Evolutionary conservation across 2,329 filamentous ascomycete genomes (phyloP), one percentile per base, ranked within the genome.

Genomic region (Hypoxylon rubiginosum): DNA sequence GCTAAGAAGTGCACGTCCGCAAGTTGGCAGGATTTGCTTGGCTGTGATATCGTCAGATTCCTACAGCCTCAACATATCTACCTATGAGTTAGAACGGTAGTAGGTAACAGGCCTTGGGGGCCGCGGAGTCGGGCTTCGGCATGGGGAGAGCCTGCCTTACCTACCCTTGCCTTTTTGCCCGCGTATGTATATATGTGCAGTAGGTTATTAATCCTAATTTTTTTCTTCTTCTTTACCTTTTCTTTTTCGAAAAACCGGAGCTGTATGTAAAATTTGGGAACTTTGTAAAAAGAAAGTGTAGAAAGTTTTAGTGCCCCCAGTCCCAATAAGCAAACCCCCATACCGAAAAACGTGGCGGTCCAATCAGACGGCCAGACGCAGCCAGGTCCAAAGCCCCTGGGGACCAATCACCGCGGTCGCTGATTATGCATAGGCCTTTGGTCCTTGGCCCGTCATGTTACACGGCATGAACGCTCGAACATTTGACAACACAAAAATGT

Each of bases 371-470:
- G 9, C 36, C 34, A 10, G 13, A 39, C 34, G 34, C 34, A 39
- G 34, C 34, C 39, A 15, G 11, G 36, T 28, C 15, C 7, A 15
- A 43, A 15, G 34, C 21, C 17, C 10, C n/a, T n/a, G n/a, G 49
- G 19, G 24, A 30, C 46, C 46, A 49, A 49, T 49, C 46, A 51
- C 13, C 24, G 13, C 46, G 28, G 15, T 34, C 24, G 45, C 56
- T 52, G 62, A 60, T 65, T 61, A 65, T 65, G 62, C 62, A 60
- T 32, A 65, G 62, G 56, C 57, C 62, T 65, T 65, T 65, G 19
- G 62, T 41, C 30, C 26, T 51, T 11, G 7, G 3, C 15, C 26
- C 19, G n/a, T 48, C 26, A 28, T 48, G 45, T 48, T 48, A 43
- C 39, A 43, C 39, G 39, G 17, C 39, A 43, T 43, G 39, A 43